Evolutionary conservation across 208 protist genomes (phyloP).

Genomic region (Wallacemonas rigidus): DNA sequence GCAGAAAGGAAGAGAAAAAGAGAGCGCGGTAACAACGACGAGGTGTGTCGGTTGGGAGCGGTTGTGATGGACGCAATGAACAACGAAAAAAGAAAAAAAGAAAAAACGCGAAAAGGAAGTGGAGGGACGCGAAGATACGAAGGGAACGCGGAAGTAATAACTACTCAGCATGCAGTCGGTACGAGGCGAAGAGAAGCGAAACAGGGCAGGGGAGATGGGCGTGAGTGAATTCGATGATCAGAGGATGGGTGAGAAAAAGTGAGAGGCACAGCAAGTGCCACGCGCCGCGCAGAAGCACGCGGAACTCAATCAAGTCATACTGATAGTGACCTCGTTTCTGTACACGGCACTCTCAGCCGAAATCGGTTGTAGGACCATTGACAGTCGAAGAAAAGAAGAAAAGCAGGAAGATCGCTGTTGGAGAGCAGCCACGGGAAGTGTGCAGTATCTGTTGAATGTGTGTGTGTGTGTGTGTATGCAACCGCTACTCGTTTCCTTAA

Average conservation of each 20-base stretch:
- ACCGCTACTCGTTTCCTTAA: background rate
- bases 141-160: background rate
- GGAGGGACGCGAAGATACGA: background rate
- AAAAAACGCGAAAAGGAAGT: background rate
- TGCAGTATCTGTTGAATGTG: conserved; percentile 19
- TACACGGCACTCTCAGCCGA: no score
- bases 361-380: no score
- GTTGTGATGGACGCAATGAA: background rate
- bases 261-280: no score
- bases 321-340: no score
- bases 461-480: conserved; percentile 20
- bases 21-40: no score
- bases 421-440: background rate
- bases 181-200: background rate
- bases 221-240: background rate
- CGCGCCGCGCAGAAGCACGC: no score
- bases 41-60: no score
- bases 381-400: no score
- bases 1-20: background rate
- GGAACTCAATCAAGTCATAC: no score
- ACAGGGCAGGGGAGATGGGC: background rate
- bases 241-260: no score
- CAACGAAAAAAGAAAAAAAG: background rate
- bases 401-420: no score
- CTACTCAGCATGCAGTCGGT: background rate